These are phyloP conservation scores for Phlebiopsis flavidoalba DNA, from an alignment of 768 basidiomycete genomes.

Conservation along the genomic window DNA sequence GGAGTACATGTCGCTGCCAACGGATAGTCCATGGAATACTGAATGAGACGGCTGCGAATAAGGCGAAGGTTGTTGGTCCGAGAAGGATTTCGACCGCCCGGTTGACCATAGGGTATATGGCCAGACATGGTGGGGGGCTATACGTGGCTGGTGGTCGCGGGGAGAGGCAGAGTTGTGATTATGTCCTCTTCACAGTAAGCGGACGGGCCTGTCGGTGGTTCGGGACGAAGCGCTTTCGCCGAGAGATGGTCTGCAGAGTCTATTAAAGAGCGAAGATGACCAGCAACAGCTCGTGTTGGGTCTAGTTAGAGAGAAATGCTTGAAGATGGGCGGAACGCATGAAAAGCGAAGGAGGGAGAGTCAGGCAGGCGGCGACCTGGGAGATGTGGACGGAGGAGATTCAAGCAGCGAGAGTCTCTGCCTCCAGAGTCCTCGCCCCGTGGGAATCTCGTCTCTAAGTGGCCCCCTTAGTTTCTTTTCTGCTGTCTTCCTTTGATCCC, in stretches of 20 bases:
- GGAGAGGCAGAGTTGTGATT: slow-evolving; percentile 6
- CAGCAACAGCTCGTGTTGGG: slow-evolving; percentile 27
- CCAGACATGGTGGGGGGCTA: slow-evolving; percentile 24
- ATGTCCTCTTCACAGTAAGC: slow-evolving; percentile 5
- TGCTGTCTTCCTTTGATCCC: slow-evolving; percentile 4
- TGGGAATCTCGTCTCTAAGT: slow-evolving; percentile 16
- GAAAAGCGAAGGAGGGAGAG: slow-evolving; percentile 10
- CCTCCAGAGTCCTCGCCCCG: slow-evolving; percentile 3
- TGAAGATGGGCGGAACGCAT: slow-evolving; percentile 2
- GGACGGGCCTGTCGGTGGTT: slow-evolving; percentile 2
- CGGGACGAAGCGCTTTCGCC: not conserved
- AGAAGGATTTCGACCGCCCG: slow-evolving; percentile 29
- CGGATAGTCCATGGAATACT: slow-evolving; percentile 25
- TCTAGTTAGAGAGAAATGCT: slow-evolving; percentile 14
- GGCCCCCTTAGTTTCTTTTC: not conserved
- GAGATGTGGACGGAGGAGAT: slow-evolving; percentile 2
- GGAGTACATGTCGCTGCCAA: slow-evolving; percentile 20
- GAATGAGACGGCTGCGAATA: slow-evolving; percentile 22
- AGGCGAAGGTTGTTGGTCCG: slow-evolving; percentile 19
- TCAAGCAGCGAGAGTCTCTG: not conserved
- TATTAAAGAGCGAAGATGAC: slow-evolving; percentile 22
- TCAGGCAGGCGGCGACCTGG: slow-evolving; percentile 3
- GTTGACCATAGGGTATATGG: slow-evolving; percentile 28
- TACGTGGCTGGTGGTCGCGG: slow-evolving; percentile 6
- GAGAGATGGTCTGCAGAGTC: not conserved